Percentiles rank a stretch among this genome's conserved stretches.
Evolutionary conservation across 306 rosid species (phyloP).

Genomic region (Albizia julibrissin): DNA sequence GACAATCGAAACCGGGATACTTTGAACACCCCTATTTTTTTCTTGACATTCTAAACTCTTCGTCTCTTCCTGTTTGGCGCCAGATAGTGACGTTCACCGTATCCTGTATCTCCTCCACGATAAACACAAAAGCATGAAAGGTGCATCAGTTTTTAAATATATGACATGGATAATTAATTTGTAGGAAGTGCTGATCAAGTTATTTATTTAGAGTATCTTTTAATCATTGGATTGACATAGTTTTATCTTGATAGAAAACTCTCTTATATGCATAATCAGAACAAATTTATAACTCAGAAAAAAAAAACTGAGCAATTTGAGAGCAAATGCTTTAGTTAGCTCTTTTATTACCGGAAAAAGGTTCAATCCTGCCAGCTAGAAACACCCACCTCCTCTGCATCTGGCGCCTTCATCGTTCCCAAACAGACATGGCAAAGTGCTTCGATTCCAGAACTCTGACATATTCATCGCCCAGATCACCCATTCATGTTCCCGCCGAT

Average conservation of each 20-base stretch:
- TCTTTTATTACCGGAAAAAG: too few relatives aligned
- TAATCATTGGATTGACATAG: too few relatives aligned
- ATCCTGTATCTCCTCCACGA: not conserved
- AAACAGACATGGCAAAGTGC: constrained; percentile 38
- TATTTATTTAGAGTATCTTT: too few relatives aligned
- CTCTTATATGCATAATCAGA: too few relatives aligned
- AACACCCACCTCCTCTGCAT: not conserved
- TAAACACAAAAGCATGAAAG: not conserved
- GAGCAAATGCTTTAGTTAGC: too few relatives aligned
- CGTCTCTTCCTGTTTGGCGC: not conserved
- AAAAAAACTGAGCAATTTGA: too few relatives aligned
- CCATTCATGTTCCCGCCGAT: constrained; percentile 41
- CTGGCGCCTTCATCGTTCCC: not conserved
- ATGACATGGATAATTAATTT: too few relatives aligned
- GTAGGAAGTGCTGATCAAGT: too few relatives aligned
- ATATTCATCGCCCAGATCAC: constrained; percentile 47
- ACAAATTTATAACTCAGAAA: too few relatives aligned
- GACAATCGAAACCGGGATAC: too few relatives aligned
- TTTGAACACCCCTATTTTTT: too few relatives aligned
- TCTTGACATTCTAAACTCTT: not conserved
- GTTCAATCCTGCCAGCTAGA: not conserved
- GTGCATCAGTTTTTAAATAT: not conserved
- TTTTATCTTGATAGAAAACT: too few relatives aligned
- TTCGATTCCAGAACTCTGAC: constrained; percentile 40
- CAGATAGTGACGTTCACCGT: not conserved